Base-by-base conservation (phyloP, 129 eudicot genomes). In the Helianthus tuberosus region DNA sequence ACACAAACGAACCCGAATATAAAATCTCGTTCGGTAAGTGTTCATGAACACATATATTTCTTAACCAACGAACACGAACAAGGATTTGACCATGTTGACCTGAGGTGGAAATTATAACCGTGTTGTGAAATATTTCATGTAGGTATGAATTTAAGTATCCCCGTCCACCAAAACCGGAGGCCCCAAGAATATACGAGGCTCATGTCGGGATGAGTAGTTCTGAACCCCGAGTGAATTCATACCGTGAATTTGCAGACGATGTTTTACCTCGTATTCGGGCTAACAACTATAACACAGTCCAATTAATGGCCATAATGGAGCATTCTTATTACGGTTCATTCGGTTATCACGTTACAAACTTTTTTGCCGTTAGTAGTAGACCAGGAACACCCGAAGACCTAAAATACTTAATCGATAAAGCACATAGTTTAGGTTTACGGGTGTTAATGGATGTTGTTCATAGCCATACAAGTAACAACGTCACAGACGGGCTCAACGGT, bases 201-300 rank as follows among this genome's bases (percentile, higher is more conserved):
- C 98, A 93, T 85, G 98, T 93, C 47, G 98, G 98, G 50, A 93
- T 93, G 98, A 93, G 98, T 68, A 75, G 96, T 73, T 86, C 92
- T 10, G 98, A 93, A 78, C 91, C 97, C 15, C 89, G 88, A 61
- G 75, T 93, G 49, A 90, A 80, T 83, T 90, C 98, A 68, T 93
- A 90, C 69, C 80, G 96, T 80, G 93, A 93, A 66, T 93, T 93
- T 73, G 98, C 98, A 15, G 98, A 93, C 68, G 80, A 86, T 38
- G 83, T 93, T 68, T 86, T 93, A 80, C 98, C 96, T 74, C 93
- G 96, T 38, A 93, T 93, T 75, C 76, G 66, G 39, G 91, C 92
- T 61, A 93, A 90, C 74, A 86, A 93, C 78, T 93, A 90, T 55
- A 93, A 93, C 80, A 93, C 97, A 13, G 86, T 93, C 83, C 98